These are phyloP conservation scores for Triticum aestivum DNA, from an alignment of 176 grass and related monocot species.

Conservation along the genomic window IWGSC_CS_RefSeq_v2.1 NC_057802.1:2643946-2644445, in stretches of 20 bases:
- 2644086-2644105: too few relatives aligned
- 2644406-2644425: too few relatives aligned
- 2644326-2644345: conserved; percentile 4
- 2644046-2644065: conserved; percentile 22
- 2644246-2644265: conserved; percentile 10
- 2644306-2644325: conserved; percentile 15
- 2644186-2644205: not conserved
- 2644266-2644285: not conserved
- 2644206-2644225: too few relatives aligned
- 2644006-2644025: not conserved
- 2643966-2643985: conserved; percentile 30
- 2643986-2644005: not conserved
- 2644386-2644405: conserved; percentile 4
- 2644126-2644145: not conserved
- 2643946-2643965: not conserved
- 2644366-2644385: conserved; percentile 8
- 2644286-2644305: not conserved
- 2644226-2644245: not conserved
- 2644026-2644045: not conserved
- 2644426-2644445: too few relatives aligned
- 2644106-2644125: not conserved
- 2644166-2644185: not conserved
- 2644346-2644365: not conserved
- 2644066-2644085: not conserved
- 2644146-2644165: conserved; percentile 24